phyloP scores from a whole-genome alignment of 352 stramenopile genomes.

The Phytophthora sansomeana region DNA sequence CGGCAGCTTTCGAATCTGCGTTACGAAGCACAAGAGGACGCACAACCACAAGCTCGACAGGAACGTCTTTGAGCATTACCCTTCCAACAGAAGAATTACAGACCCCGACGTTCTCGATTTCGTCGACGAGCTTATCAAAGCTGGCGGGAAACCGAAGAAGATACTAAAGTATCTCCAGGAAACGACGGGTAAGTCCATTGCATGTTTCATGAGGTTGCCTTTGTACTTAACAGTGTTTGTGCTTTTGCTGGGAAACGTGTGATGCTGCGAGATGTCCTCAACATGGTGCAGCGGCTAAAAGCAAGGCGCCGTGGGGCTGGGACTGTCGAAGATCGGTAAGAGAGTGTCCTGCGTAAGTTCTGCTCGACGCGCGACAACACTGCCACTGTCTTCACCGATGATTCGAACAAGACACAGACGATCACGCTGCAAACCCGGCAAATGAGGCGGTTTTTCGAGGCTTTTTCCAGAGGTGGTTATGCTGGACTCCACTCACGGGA shows the following conservation, averaged over 20 bases:
- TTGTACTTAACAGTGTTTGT: background rate
- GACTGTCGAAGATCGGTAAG: no score
- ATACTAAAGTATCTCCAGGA: constrained; percentile 1
- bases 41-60: constrained; percentile 9
- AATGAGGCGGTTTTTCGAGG: background rate
- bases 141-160: background rate
- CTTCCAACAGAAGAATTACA: no score
- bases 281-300: no score
- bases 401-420: background rate
- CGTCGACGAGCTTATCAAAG: background rate
- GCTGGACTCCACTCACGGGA: constrained; percentile 5
- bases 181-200: background rate
- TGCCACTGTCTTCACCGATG: background rate
- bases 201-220: no score
- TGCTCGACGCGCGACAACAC: background rate
- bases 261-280: background rate
- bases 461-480: background rate
- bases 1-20: background rate
- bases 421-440: background rate
- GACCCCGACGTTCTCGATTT: constrained; percentile 4
- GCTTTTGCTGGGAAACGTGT: background rate
- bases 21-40: constrained; percentile 6
- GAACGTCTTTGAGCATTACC: background rate
- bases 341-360: background rate
- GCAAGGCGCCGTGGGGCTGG: no score